phyloP scores from a whole-genome alignment of 1,139 yeast genomes.

The Candida freyschussii region DNA sequence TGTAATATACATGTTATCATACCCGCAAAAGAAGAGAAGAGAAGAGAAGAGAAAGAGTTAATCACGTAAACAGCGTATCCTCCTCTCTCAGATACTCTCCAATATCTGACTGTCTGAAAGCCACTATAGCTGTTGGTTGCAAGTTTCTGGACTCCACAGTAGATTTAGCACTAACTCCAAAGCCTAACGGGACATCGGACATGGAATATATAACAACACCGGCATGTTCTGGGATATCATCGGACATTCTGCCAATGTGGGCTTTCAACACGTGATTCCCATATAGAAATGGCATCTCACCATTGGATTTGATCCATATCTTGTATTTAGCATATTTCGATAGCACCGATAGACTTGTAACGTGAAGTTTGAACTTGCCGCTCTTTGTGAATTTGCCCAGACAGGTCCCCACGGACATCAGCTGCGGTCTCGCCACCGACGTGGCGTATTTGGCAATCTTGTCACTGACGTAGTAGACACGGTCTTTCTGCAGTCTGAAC shows the following conservation, averaged over 20 bases:
- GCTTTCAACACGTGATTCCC: conserved; percentile 97
- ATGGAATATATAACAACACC: conserved; percentile 89
- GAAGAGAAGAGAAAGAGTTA: too few relatives aligned
- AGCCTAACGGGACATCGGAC: conserved; percentile 92
- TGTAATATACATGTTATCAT: too few relatives aligned
- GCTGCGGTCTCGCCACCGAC: conserved; percentile 77
- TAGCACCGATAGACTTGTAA: conserved; percentile 80
- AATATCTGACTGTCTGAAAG: conserved; percentile 95
- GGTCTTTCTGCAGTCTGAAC: conserved; percentile 89
- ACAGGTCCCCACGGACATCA: conserved; percentile 91
- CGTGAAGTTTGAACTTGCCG: conserved; percentile 91
- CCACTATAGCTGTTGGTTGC: conserved; percentile 87
- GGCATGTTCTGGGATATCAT: conserved; percentile 96
- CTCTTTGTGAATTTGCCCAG: conserved; percentile 97
- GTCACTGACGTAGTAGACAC: conserved; percentile 91
- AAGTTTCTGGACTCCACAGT: conserved; percentile 78
- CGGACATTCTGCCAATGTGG: conserved; percentile 94
- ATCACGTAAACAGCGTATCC: conserved; percentile 82
- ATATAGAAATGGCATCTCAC: conserved; percentile 97
- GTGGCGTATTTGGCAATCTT: conserved; percentile 83
- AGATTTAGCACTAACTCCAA: conserved; percentile 91
- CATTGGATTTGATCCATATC: conserved; percentile 93
- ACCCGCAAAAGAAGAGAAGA: too few relatives aligned
- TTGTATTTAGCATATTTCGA: conserved; percentile 89
- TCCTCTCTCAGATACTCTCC: conserved; percentile 98